Conservation (phyloP, 2,329 filamentous ascomycete genomes). For the Aspergillus spinulosporus region DNA sequence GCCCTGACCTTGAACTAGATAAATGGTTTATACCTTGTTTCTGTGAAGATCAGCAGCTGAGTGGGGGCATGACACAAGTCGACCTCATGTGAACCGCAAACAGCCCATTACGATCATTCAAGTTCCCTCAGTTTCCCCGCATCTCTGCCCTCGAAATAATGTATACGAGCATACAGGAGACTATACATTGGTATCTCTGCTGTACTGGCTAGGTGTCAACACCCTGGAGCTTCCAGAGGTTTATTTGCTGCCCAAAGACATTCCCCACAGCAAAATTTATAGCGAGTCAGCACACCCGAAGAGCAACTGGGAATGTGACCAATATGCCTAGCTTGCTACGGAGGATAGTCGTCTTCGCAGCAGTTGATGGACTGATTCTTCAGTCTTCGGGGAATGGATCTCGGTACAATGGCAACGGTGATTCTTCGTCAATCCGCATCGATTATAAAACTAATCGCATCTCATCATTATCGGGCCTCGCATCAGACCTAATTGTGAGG, state of each 20-base stretch:
- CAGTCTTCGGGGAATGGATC: conserved; percentile 63
- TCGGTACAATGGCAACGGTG: conserved; percentile 53
- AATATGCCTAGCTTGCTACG: conserved; percentile 74
- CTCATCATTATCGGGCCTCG: conserved; percentile 44
- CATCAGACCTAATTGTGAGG: conserved; percentile 28
- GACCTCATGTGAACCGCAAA: conserved; percentile 13
- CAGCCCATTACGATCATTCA: conserved; percentile 4
- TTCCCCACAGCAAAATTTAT: conserved; percentile 14
- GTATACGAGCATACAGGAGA: not conserved
- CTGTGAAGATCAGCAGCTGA: conserved; percentile 10
- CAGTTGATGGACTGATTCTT: conserved; percentile 78
- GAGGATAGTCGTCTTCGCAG: conserved; percentile 77
- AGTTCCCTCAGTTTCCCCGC: not conserved
- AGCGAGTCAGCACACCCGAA: conserved; percentile 6
- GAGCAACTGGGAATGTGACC: conserved; percentile 12
- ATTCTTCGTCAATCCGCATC: conserved; percentile 62
- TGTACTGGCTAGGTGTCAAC: conserved; percentile 2
- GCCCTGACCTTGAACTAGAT: not conserved
- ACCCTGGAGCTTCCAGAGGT: not conserved
- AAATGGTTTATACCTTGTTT: not conserved
- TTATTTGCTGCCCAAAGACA: not conserved
- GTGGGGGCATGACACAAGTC: conserved; percentile 14
- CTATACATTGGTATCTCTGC: not conserved
- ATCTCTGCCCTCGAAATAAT: not conserved
- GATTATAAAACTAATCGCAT: conserved; percentile 65